phyloP scores from a whole-genome alignment of 2,329 filamentous ascomycete genomes.

The Coniochaeta pulveracea region DNA sequence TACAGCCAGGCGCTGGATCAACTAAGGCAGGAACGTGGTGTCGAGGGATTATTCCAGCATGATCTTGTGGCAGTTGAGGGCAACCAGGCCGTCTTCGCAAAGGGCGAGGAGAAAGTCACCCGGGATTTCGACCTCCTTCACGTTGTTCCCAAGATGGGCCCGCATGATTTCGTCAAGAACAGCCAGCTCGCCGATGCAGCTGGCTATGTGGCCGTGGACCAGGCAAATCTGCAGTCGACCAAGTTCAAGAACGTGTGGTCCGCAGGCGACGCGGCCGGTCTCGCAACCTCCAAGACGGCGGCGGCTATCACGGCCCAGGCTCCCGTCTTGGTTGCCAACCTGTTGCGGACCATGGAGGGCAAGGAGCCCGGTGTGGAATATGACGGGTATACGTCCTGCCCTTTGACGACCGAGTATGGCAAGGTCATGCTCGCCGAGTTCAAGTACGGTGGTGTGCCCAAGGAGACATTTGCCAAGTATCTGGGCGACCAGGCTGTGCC shows the following conservation, averaged over 20 bases:
- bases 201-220: conserved; percentile 13
- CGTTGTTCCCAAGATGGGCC: conserved; percentile 18
- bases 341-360: conserved; percentile 23
- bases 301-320: conserved; percentile 31
- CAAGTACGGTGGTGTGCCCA: conserved; percentile 32
- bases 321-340: conserved; percentile 29
- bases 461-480: conserved; percentile 27
- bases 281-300: conserved; percentile 29
- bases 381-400: conserved; percentile 33
- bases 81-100: conserved; percentile 21
- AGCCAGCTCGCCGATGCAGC: conserved; percentile 14
- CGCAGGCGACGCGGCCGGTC: conserved; percentile 25
- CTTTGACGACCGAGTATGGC: conserved; percentile 29
- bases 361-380: conserved; percentile 21
- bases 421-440: conserved; percentile 36
- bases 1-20: conserved; percentile 22
- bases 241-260: conserved; percentile 25
- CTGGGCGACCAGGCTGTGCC: conserved; percentile 27
- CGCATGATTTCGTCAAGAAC: conserved; percentile 10
- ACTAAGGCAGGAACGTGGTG: conserved; percentile 21
- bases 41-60: conserved; percentile 26
- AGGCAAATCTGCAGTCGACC: conserved; percentile 11
- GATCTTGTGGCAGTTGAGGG: conserved; percentile 23
- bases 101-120: conserved; percentile 17
- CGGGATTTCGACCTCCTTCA: conserved; percentile 23